phyloP scores from a whole-genome alignment of 306 rosid species.

The Glycyrrhiza uralensis region DNA sequence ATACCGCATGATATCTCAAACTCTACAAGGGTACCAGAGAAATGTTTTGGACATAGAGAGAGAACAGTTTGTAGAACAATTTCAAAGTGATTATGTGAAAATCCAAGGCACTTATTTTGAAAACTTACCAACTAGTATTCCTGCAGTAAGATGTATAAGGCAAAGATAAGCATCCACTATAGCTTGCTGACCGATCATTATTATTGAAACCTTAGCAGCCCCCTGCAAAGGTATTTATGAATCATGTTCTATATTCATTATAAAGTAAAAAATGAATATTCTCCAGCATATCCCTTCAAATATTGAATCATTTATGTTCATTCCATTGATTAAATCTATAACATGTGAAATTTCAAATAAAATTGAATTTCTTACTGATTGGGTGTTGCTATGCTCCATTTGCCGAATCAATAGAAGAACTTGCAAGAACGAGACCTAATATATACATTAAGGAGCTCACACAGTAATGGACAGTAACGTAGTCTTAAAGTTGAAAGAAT shows the following conservation, averaged over 20 bases:
- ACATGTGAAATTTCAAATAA: background rate
- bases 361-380: slow-evolving; percentile 62
- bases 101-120: background rate
- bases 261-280: background rate
- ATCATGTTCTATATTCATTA: background rate
- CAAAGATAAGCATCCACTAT: slow-evolving; percentile 99
- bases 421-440: slow-evolving; percentile 93
- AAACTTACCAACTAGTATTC: slow-evolving; percentile 85
- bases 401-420: slow-evolving; percentile 95
- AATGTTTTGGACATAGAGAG: background rate
- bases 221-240: slow-evolving; percentile 57
- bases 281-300: slow-evolving; percentile 4
- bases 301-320: background rate
- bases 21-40: no score
- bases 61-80: background rate
- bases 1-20: no score
- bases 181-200: slow-evolving; percentile 97
- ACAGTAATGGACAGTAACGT: slow-evolving; percentile 22
- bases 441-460: slow-evolving; percentile 52
- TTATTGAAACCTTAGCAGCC: slow-evolving; percentile 93
- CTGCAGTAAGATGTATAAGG: slow-evolving; percentile 93
- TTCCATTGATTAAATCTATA: slow-evolving; percentile 14
- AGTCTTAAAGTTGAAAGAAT: slow-evolving; percentile 7
- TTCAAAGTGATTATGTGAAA: background rate
- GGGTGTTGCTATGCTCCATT: slow-evolving; percentile 99